Evolutionary conservation across 345 rosid species (phyloP), one percentile per base, ranked within the genome.

Genomic region (Sonneratia caseolaris): DNA sequence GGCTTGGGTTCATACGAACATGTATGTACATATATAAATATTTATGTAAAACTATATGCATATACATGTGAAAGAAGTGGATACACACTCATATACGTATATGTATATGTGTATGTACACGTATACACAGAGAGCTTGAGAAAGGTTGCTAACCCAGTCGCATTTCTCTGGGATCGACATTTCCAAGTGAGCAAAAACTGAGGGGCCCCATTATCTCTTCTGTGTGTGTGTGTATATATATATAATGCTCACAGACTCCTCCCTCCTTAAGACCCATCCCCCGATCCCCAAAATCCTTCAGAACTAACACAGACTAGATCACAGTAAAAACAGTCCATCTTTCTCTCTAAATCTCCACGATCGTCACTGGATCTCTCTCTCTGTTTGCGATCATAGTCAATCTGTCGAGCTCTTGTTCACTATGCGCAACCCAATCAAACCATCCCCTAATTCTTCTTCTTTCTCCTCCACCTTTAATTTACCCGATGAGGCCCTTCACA

Each of bases 361-460:
- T 40, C 9, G 43, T 8, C 32, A 27, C 32, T 27, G 32, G 32
- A 4, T 51, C 56, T 18, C 56, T 51, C 59, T 13, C 71, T n/a
- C 64, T 37, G 32, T 53, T 43, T 66, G 48, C 72, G 67, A 74
- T 55, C 16, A 35, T 56, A 57, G 9, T 11, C 68, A 48, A 45
- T 72, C 66, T 62, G 22, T 35, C 15, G 16, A 70, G 64, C 7
- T 22, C 14, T 18, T 49, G 6, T 65, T 37, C 47, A 59, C 64
- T n/a, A 89, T 88, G 96, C 86, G 87, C 77, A 90, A 85, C 76
- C 79, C 86, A 75, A 83, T 22, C 27, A 59, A 80, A 56, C 82
- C 95, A 68, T 81, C 91, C 72, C 82, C 86, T 68, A 80, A 91
- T 66, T 81, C 91, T 19, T 76, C 87, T 12, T n/a, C 40, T 35